Evolutionary conservation across 2,329 filamentous ascomycete genomes (phyloP), one percentile per base, ranked within the genome.

Genomic region (Claviceps arundinis): DNA sequence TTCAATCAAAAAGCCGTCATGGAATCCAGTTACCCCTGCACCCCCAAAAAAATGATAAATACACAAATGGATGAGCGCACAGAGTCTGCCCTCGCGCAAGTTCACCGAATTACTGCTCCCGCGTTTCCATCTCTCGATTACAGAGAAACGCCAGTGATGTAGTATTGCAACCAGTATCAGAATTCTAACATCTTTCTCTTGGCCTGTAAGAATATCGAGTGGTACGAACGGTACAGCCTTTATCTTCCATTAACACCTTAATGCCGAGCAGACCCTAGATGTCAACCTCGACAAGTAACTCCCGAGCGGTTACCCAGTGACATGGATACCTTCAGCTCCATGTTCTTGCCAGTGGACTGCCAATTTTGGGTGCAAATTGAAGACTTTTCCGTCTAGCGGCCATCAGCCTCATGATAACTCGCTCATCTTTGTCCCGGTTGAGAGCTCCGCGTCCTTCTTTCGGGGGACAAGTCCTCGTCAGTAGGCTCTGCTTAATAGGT

Each of bases 321-420:
- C 14, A 38, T 4, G 7, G 13, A 34, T 40, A 13, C 9, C 22
- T 46, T 56, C 58, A 68, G 44, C 62, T 67, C 78, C 77, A 81
- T 26, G 74, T 70, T 60, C 73, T 79, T 26, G 80, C 76, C 58
- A 90, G 68, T 2, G 86, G 87, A 65, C 86, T 90, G 17, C 78
- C 82, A 53, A 88, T 70, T 68, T 85, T 85, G 34, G 86, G 87
- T 37, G 84, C 84, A 70, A 83, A 89, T 62, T 87, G 84, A 65
- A 89, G 64, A 62, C 84, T 91, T 77, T 87, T 89, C 55, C 87
- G 75, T 55, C 85, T 74, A 0, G 85, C 85, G 11, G 83, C 81
- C 74, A 87, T 80, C 55, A 90, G 69, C 47, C 81, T 74, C 66
- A 79, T 74, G 55, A 81, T 69, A 52, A 85, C 72, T 19, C 70